Evolutionary conservation across 2,329 filamentous ascomycete species (phyloP).

Genomic region (Sclerotinia spermophila): DNA sequence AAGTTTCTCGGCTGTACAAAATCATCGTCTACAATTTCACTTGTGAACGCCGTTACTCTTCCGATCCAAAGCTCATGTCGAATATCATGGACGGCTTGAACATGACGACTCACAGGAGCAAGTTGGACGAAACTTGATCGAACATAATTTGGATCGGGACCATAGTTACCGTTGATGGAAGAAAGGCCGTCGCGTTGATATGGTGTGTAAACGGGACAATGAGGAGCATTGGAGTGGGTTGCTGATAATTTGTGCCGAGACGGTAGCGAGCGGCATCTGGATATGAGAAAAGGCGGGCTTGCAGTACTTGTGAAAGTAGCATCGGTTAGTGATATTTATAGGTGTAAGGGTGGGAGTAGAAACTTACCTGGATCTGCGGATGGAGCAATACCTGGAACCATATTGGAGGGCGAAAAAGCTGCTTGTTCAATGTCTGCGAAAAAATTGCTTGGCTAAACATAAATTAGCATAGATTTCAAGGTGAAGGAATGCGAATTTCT

Average conservation of each 20-base stretch:
- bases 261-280: constrained; percentile 55
- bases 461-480: neutral
- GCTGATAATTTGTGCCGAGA: constrained; percentile 52
- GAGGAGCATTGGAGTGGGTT: constrained; percentile 31
- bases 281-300: constrained; percentile 53
- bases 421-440: constrained; percentile 67
- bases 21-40: constrained; percentile 39
- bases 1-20: constrained; percentile 41
- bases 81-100: constrained; percentile 15
- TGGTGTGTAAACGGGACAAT: constrained; percentile 25
- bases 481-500: constrained; percentile 8
- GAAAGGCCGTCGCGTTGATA: constrained; percentile 41
- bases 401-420: constrained; percentile 65
- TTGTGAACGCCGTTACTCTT: constrained; percentile 18
- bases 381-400: constrained; percentile 64
- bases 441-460: constrained; percentile 49
- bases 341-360: constrained; percentile 29
- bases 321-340: constrained; percentile 11
- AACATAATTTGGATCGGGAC: constrained; percentile 43
- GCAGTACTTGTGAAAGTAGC: constrained; percentile 36
- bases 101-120: neutral
- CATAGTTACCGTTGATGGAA: constrained; percentile 44
- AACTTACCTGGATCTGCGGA: constrained; percentile 57
- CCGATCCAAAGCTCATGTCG: constrained; percentile 36
- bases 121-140: constrained; percentile 15